These are phyloP conservation scores for Rhizophagus sp. DNA, from an alignment of 192 early-diverging fungal species.

Conservation along the genomic window DNA sequence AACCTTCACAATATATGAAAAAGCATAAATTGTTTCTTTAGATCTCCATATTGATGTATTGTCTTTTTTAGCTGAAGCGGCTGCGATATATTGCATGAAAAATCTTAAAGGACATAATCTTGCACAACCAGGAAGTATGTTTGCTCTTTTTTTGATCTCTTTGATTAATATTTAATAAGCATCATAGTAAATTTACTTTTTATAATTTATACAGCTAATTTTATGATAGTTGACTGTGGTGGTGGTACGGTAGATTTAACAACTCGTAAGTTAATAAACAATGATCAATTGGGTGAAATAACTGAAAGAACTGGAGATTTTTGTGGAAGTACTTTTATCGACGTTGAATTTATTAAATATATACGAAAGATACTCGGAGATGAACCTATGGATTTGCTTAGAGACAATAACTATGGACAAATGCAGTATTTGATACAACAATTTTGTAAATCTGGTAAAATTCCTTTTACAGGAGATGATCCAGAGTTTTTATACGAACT, in stretches of 20 bases:
- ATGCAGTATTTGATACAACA: conserved; percentile 7
- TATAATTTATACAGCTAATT: conserved; percentile 34
- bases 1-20: too few relatives aligned
- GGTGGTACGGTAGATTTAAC: conserved; percentile 46
- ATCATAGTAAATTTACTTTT: too few relatives aligned
- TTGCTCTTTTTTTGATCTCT: too few relatives aligned
- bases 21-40: too few relatives aligned
- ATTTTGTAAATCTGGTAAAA: background rate
- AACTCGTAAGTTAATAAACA: conserved; percentile 7
- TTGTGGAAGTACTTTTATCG: conserved; percentile 10
- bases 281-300: background rate
- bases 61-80: conserved; percentile 14
- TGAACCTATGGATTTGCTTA: background rate
- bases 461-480: too few relatives aligned
- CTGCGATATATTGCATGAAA: background rate
- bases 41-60: too few relatives aligned
- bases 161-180: too few relatives aligned
- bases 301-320: background rate
- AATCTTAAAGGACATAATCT: background rate
- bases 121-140: background rate
- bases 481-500: too few relatives aligned
- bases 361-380: too few relatives aligned
- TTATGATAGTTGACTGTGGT: conserved; percentile 61
- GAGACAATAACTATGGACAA: background rate
- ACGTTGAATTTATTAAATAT: conserved; percentile 17